Evolutionary conservation across 352 stramenopile genomes (phyloP), one percentile per base, ranked within the genome.

Genomic region (Phytophthora ramorum): DNA sequence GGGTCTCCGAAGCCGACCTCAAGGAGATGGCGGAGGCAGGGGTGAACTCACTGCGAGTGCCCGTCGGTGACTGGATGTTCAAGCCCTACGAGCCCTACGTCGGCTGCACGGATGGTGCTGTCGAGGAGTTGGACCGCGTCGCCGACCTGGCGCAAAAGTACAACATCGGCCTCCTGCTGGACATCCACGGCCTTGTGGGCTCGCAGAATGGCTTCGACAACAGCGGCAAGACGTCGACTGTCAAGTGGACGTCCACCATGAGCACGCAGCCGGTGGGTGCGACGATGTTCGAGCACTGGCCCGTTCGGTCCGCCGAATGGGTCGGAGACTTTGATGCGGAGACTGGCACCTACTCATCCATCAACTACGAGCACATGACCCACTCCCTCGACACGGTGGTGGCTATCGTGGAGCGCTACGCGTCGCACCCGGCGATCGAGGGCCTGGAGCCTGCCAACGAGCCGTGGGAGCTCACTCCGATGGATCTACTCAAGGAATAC

Each of bases 141-240:
- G 71, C 95, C 2, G 90, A 97, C 66, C 87, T 95, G 66, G 82
- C 81, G 7, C 64, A 83, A 26, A 90, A 91, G 66, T 94, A 97
- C 78, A 79, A 85, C 41, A 87, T 98, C 13, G 75, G 83, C 17
- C 75, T 97, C 5, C 66, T 98, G 38, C 70, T 98, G 26, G 96
- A 98, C 71, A 86, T 98, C 37, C 96, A 98, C 78, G 89, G 90
- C 5, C 70, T 95, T 47, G 85, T 95, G 22, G 93, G 88, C 26
- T 97, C 84, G 41, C 93, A 98, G 76, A 98, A 98, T 75, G 96
- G 96, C 26, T 98, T 98, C 70, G 96, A 98, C 76, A 98, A 98
- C 76, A 96, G 83, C 24, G 96, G 96, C 10, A 82, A 89, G 58
- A 76, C 88, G 32, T 76, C 89, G 28, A 78, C 61, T n/a, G 46